Evolutionary conservation across 2,329 filamentous ascomycete species (phyloP), one percentile per base, ranked within the genome.

Genomic region (Pseudonectria foliicola): DNA sequence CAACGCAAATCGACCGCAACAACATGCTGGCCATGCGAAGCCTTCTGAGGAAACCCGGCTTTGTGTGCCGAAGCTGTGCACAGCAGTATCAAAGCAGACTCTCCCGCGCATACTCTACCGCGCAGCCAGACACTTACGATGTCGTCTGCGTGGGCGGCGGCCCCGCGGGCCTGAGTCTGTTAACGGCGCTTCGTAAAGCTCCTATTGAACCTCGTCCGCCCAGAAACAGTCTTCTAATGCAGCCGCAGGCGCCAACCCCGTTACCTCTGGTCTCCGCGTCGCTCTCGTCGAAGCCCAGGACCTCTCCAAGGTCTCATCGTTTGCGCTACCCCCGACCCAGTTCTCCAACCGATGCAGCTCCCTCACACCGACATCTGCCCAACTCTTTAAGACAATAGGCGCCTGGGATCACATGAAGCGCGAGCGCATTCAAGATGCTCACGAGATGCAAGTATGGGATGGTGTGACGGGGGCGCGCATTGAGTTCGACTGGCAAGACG

Each of bases 371-470:
- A 75, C 83, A 0, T 95, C 89, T 1, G 82, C 86, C n/a, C 73
- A 71, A 4, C 95, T 92, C 53, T 73, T 96, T 44, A 72, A 85
- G 54, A 68, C 73, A 4, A 92, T 94, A 41, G 92, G 90, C 25
- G 88, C 83, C 32, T 96, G 90, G 92, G 56, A 70, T 6, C 79
- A 93, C 54, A 67, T 95, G 41, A 73, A 85, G 47, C 65, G 70
- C 27, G 68, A 76, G 6, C 78, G 92, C 23, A 77, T 92, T 24
- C 89, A 95, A 64, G 75, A 80, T 1, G 98, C 95, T 60, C 81
- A 93, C 40, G 85, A 90, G 51, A 98, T 98, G 92, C 84, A 95
- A 59, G 92, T 96, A 23, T 98, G 93, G 92, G 92, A 98, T 59
- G 93, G 90, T 43, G 77, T 95, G 37, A 85, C 84, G 27, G 88